Evolutionary conservation across 176 grass and related monocot genomes (phyloP).

Genomic region (Secale cereale): DNA sequence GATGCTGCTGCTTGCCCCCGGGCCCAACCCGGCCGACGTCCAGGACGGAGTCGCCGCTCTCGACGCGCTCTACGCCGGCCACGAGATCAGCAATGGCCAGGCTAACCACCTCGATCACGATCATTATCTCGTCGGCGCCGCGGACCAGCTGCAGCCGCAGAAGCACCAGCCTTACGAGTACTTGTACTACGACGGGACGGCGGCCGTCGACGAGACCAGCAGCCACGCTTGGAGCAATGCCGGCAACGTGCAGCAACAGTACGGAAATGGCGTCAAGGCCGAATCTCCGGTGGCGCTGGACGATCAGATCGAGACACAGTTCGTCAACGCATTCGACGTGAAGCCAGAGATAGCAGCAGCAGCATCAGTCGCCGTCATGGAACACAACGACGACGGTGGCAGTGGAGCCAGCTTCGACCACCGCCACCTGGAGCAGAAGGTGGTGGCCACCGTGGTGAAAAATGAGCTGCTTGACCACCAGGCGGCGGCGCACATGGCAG

Average conservation of each 20-base stretch:
- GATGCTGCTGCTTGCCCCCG: neutral
- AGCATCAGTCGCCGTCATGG: neutral
- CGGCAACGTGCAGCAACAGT: neutral
- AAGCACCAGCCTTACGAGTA: slow-evolving; percentile 23
- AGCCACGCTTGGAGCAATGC: neutral
- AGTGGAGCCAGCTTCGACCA: neutral
- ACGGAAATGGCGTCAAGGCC: neutral
- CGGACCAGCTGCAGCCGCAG: neutral
- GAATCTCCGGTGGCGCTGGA: neutral
- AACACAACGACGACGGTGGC: neutral
- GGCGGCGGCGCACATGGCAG: neutral
- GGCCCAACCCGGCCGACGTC: neutral
- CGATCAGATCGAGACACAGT: slow-evolving; percentile 22
- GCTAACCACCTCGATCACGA: neutral
- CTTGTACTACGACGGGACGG: slow-evolving; percentile 23
- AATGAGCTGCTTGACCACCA: neutral
- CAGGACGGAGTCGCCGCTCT: neutral
- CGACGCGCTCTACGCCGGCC: slow-evolving; percentile 20
- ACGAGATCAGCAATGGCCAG: neutral
- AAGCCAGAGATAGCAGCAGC: neutral
- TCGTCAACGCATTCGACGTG: slow-evolving; percentile 1
- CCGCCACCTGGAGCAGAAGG: neutral
- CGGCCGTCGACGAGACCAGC: neutral
- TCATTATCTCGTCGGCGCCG: neutral
- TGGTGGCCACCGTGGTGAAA: neutral